These are phyloP conservation scores for Mycena olivaceomarginata DNA, from an alignment of 768 basidiomycete genomes.

Conservation along the genomic window DNA sequence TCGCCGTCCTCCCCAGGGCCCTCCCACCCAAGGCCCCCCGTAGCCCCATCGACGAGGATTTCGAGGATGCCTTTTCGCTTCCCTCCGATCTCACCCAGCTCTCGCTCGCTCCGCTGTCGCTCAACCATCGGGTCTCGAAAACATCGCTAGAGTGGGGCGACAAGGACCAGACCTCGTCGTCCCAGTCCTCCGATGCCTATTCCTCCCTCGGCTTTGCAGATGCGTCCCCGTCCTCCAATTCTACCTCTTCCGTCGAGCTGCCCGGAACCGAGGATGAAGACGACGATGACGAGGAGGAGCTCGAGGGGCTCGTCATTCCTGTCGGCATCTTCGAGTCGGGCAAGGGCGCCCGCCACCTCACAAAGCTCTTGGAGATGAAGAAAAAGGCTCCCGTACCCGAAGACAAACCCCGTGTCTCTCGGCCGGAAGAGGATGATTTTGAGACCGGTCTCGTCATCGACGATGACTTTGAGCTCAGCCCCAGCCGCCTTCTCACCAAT, in stretches of 20 bases:
- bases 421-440: constrained; percentile 89
- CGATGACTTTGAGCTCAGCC: constrained; percentile 89
- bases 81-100: constrained; percentile 89
- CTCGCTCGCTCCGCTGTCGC: constrained; percentile 86
- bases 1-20: constrained; percentile 53
- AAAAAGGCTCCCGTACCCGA: constrained; percentile 68
- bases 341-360: constrained; percentile 71
- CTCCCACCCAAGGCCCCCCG: constrained; percentile 55
- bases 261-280: constrained; percentile 83
- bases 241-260: constrained; percentile 77
- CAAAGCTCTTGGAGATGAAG: constrained; percentile 72
- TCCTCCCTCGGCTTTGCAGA: constrained; percentile 87
- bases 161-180: constrained; percentile 87
- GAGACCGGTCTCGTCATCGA: constrained; percentile 90
- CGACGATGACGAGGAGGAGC: constrained; percentile 81
- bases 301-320: constrained; percentile 90
- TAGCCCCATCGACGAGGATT: constrained; percentile 80
- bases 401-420: constrained; percentile 67
- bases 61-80: constrained; percentile 89
- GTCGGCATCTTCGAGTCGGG: constrained; percentile 85
- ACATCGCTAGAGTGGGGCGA: constrained; percentile 91
- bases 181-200: constrained; percentile 92
- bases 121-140: constrained; percentile 88
- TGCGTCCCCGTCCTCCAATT: constrained; percentile 83
- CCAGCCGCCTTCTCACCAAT: constrained; percentile 79